Evolutionary conservation across 2,329 filamentous ascomycete species (phyloP).

Genomic region (Colletotrichum lini): DNA sequence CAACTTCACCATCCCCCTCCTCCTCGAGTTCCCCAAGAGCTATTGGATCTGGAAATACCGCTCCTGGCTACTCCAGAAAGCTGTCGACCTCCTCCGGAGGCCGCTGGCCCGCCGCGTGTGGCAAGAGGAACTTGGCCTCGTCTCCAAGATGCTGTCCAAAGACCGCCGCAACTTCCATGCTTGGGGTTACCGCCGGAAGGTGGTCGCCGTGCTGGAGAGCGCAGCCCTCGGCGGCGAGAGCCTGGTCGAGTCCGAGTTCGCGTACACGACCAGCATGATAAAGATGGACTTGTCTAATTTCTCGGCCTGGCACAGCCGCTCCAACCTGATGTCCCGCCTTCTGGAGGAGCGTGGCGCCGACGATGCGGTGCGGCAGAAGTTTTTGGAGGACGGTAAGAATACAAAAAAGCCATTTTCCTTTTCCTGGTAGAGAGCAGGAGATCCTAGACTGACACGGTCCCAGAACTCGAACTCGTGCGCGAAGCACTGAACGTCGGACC

Average conservation of each 20-base stretch:
- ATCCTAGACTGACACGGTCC: neutral
- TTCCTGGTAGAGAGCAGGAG: too few relatives aligned
- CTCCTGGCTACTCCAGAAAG: conserved; percentile 84
- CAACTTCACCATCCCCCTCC: conserved; percentile 84
- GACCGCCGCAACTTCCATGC: conserved; percentile 97
- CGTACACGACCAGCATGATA: conserved; percentile 93
- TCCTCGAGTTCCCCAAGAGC: conserved; percentile 92
- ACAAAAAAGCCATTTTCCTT: too few relatives aligned
- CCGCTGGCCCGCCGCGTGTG: conserved; percentile 76
- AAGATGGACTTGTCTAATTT: conserved; percentile 91
- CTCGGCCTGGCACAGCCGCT: conserved; percentile 95
- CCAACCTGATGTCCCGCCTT: conserved; percentile 83
- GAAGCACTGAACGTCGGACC: conserved; percentile 89
- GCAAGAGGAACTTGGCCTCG: conserved; percentile 86
- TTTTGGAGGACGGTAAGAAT: conserved; percentile 78
- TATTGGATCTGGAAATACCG: conserved; percentile 99
- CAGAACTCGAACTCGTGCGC: conserved; percentile 82
- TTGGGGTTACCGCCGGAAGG: conserved; percentile 89
- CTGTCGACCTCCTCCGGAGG: conserved; percentile 73
- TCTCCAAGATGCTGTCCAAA: conserved; percentile 87
- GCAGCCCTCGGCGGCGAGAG: conserved; percentile 65
- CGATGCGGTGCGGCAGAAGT: conserved; percentile 72
- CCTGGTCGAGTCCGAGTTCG: conserved; percentile 86
- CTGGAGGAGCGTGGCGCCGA: conserved; percentile 79
- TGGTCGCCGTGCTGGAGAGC: conserved; percentile 83